phyloP scores from a whole-genome alignment of 164 flowering plant genomes.

The Akebia trifoliata region DNA sequence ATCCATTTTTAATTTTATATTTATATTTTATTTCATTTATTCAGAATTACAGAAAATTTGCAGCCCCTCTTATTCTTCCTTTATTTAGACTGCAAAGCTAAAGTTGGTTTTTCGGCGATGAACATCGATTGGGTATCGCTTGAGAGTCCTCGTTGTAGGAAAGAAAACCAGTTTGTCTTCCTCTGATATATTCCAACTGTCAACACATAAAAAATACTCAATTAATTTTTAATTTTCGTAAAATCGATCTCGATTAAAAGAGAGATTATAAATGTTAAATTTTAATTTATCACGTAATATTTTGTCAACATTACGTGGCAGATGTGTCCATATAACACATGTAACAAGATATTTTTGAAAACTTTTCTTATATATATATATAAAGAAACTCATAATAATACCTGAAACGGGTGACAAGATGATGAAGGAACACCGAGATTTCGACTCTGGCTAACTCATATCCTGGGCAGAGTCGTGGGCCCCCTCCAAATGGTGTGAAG shows the following conservation, averaged over 20 bases:
- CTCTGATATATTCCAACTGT: slow-evolving; percentile 82
- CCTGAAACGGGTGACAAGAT: slow-evolving; percentile 73
- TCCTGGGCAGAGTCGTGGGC: slow-evolving; percentile 89
- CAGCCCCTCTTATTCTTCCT: too few species aligned
- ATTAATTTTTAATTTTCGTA: not conserved
- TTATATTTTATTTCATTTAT: too few species aligned
- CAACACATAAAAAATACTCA: slow-evolving; percentile 33
- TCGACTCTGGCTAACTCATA: slow-evolving; percentile 82
- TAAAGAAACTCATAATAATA: slow-evolving; percentile 7
- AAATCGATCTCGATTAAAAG: too few species aligned
- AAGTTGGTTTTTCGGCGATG: slow-evolving; percentile 17
- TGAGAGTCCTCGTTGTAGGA: slow-evolving; percentile 87
- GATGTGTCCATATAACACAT: too few species aligned
- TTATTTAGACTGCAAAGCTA: too few species aligned
- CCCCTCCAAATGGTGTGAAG: slow-evolving; percentile 91
- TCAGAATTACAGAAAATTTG: too few species aligned
- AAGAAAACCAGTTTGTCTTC: slow-evolving; percentile 90
- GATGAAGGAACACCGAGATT: slow-evolving; percentile 88
- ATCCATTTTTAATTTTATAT: too few species aligned
- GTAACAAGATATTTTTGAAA: too few species aligned
- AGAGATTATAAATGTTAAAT: too few species aligned
- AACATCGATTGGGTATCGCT: slow-evolving; percentile 72
- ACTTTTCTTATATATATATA: too few species aligned
- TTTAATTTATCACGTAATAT: too few species aligned
- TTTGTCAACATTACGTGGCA: too few species aligned